Conservation (phyloP, 257 asterid genomes). For the Fraxinus americana region DNA sequence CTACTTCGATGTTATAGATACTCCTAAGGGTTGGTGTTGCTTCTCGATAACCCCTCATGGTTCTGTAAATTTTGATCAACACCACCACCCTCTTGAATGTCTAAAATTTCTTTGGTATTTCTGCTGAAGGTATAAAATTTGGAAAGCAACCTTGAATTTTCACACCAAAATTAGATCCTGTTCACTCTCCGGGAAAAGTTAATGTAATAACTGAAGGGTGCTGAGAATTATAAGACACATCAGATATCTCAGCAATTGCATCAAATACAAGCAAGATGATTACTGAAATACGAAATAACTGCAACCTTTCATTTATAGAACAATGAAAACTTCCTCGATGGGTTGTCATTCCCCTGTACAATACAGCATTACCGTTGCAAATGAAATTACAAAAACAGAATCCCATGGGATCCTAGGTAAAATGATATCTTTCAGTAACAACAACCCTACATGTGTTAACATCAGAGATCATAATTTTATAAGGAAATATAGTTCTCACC, state of each 20-base stretch:
- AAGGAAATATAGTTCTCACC: constrained; percentile 45
- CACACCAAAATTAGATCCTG: neutral
- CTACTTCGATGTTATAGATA: neutral
- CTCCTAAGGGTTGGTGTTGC: no score
- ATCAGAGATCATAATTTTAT: neutral
- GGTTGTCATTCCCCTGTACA: neutral
- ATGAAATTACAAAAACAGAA: constrained; percentile 5
- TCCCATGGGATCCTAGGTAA: neutral
- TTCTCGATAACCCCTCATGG: no score
- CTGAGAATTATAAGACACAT: neutral
- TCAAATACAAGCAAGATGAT: neutral
- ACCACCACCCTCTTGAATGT: neutral
- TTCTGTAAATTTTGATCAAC: no score
- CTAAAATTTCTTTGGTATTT: neutral
- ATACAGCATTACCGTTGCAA: neutral
- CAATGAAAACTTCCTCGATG: constrained; percentile 6
- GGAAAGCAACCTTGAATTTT: neutral
- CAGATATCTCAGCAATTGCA: neutral
- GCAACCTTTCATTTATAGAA: constrained; percentile 15
- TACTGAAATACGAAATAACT: neutral
- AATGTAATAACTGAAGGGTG: neutral
- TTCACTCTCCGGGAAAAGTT: neutral
- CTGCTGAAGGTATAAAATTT: neutral
- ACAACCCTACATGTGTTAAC: constrained; percentile 5
- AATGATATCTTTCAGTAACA: neutral